Percentiles rank a stretch among this genome's conserved stretches.
Conservation (phyloP, 1,284 basidiomycete species). For the Cutaneotrichosporon mucoides region DNA sequence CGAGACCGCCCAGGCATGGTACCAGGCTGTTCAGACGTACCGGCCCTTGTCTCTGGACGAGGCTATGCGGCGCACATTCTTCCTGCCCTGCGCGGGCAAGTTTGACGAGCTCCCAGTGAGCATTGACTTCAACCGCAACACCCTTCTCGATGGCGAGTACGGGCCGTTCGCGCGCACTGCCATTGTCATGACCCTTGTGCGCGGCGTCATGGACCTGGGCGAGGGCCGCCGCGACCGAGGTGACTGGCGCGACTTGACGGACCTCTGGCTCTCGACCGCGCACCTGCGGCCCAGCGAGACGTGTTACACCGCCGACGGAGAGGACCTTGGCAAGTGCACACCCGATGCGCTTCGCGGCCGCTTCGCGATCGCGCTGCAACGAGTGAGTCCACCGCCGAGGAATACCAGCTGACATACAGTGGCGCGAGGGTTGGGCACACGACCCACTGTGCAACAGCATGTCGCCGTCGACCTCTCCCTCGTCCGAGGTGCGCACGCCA, state of each 20-base stretch:
- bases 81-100: slow-evolving; percentile 35
- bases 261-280: slow-evolving; percentile 41
- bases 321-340: slow-evolving; percentile 32
- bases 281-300: slow-evolving; percentile 33
- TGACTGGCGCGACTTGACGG: slow-evolving; percentile 49
- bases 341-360: slow-evolving; percentile 31
- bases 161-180: slow-evolving; percentile 50
- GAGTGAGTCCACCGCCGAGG: slow-evolving; percentile 25
- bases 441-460: slow-evolving; percentile 40
- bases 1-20: slow-evolving; percentile 45
- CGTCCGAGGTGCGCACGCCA: neutral
- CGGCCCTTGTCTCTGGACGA: slow-evolving; percentile 43
- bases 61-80: slow-evolving; percentile 45
- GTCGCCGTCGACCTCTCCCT: slow-evolving; percentile 1
- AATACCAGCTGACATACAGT: slow-evolving; percentile 24
- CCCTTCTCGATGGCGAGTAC: slow-evolving; percentile 38
- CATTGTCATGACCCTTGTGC: slow-evolving; percentile 47
- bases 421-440: slow-evolving; percentile 52
- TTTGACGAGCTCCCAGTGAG: slow-evolving; percentile 39
- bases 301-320: slow-evolving; percentile 32
- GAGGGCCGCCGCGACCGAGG: slow-evolving; percentile 47
- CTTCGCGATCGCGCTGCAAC: slow-evolving; percentile 37
- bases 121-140: slow-evolving; percentile 35
- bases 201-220: slow-evolving; percentile 50
- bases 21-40: slow-evolving; percentile 35